Percentiles rank a stretch among this genome's conserved stretches.
Conservation (phyloP, 331 rosid genomes). For the Spiraea crenata region DNA sequence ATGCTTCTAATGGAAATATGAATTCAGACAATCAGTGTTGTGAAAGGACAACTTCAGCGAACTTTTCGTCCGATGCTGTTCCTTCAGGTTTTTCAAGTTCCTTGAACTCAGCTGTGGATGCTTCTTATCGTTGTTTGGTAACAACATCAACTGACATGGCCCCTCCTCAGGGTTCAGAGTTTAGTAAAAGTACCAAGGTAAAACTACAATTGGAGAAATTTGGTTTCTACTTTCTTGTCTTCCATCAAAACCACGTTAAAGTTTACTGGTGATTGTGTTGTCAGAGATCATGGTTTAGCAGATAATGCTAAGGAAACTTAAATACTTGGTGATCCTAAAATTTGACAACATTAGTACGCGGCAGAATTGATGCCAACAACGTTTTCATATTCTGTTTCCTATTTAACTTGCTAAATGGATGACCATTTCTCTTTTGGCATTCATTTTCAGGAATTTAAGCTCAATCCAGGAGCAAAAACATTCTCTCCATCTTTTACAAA, state of each 20-base stretch:
- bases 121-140: conserved; percentile 31
- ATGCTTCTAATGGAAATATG: conserved; percentile 29
- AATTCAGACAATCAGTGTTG: conserved; percentile 31
- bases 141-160: conserved; percentile 38
- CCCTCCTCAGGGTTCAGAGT: conserved; percentile 42
- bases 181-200: conserved; percentile 64
- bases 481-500: conserved; percentile 67
- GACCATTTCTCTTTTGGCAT: not conserved
- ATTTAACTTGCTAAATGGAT: conserved; percentile 1
- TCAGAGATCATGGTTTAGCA: not conserved
- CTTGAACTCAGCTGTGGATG: conserved; percentile 36
- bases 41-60: conserved; percentile 45
- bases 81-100: conserved; percentile 34
- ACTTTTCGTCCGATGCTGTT: conserved; percentile 35
- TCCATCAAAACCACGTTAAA: not conserved
- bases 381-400: conserved; percentile 5
- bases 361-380: conserved; percentile 12
- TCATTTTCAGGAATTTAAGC: conserved; percentile 72
- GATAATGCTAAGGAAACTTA: not conserved
- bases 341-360: conserved; percentile 7
- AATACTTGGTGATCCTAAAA: not conserved
- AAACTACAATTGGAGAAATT: not conserved
- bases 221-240: not conserved
- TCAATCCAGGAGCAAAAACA: conserved; percentile 79
- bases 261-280: not conserved